Evolutionary conservation across 2,329 filamentous ascomycete genomes (phyloP), one percentile per base, ranked within the genome.

Genomic region (Diaporthe sp.): DNA sequence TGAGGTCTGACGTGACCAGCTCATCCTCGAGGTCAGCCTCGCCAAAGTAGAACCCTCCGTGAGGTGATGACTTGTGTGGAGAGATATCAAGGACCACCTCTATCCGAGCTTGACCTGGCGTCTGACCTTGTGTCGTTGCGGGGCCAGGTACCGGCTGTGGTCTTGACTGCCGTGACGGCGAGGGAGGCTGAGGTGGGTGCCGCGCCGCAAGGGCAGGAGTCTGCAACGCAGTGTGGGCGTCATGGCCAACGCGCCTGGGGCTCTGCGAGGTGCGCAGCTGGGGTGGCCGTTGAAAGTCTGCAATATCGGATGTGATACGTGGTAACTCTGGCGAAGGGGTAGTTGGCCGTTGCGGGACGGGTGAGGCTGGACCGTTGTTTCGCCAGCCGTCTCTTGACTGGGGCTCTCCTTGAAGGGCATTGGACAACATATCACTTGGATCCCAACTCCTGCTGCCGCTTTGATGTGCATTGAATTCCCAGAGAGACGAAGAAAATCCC

Each of bases 31-130:
- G 67, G 25, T 76, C 65, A 15, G 31, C 46, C 31, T 53, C 73
- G 15, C 34, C 53, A 49, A 73, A 58, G 37, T 57, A 75, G 55
- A 22, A 55, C 28, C 31, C 51, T 17, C 25, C 17, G 17, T 65
- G 68, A 13, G 46, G 55, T 10, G 37, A 28, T 25, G 68, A 28
- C 13, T 62, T 72, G 17, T 57, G 17, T 22, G 75, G 75, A 3
- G 75, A 73, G 61, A 57, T 4, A n/a, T 60, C 71, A 17, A 76
- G 55, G 15, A 76, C 75, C n/a, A 76, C 75, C 37, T 76, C 73
- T 44, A 76, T 71, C n/a, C 73, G 70, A 46, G 70, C 10, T 19
- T 71, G 75, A 4, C 73, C 53, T n/a, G 70, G 70, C 6, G 53
- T 13, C 15, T 62, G 75, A 9, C 57, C 37, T 34, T 70, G 62